Evolutionary conservation across 1,139 yeast genomes (phyloP), one percentile per base, ranked within the genome.

Genomic region (Yamadazyma dushanensis): DNA sequence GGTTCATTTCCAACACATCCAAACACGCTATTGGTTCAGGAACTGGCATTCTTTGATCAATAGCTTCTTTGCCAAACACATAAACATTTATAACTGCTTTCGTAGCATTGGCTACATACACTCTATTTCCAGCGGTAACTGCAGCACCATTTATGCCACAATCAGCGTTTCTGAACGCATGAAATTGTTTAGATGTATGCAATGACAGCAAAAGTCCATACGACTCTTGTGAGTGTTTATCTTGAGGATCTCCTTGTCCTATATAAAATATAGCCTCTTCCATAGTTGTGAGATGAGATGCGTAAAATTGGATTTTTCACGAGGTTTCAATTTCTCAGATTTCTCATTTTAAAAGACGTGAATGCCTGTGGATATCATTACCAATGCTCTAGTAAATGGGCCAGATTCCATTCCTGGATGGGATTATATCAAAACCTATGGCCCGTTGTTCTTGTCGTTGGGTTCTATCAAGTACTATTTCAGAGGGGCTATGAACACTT

Each of bases 331-430:
- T 19, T 19, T 19, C 7, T 19, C 22, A n/a, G n/a, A n/a, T n/a
- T n/a, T n/a, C n/a, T n/a, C 10, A 8, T 19, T 19, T 19, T 10
- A 19, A 19, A 10, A 8, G 22, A 19, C 10, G 22, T 19, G 22
- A 33, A 90, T 90, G 98, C 97, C 97, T 1, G 56, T 90, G 39
- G 86, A 90, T 54, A 79, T 88, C 46, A 54, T 88, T 13, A 80
- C 85, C 9, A 67, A 82, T 2, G 78, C 80, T 24, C 43, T 83
- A 21, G 56, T 73, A 14, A 87, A 89, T 29, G 97, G 97, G 3
- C 38, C 38, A 2, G 78, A 76, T 8, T 41, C 53, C 4, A 71
- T 89, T 32, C 97, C 97, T 0, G 85, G 84, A 24, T 88, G 83
- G 79, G 63, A 66, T 3, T 63, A 73, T 38, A 57, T 86, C 41